Conservation (phyloP, 225 moss, liverwort and hornwort genomes). For the Anthoceros angustus region DNA sequence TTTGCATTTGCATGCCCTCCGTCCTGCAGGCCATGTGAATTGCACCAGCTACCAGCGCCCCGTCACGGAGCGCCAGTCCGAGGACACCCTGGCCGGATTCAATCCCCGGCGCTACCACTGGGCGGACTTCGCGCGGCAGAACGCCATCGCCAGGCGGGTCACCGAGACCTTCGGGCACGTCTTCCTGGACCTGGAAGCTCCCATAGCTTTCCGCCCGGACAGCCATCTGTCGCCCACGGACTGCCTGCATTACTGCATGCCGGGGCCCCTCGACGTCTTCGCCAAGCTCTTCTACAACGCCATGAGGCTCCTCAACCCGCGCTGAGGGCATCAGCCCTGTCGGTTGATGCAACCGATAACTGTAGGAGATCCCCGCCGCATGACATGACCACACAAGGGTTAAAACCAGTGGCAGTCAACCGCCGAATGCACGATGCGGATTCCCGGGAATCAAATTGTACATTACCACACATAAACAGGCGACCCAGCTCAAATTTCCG, state of each 20-base stretch:
- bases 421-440: not conserved
- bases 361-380: too few species aligned
- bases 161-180: not conserved
- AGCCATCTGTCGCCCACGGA: not conserved
- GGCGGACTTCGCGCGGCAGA: not conserved
- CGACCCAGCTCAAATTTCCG: too few species aligned
- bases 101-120: not conserved
- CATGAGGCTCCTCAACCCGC: not conserved
- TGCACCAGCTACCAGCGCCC: not conserved
- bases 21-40: not conserved
- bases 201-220: not conserved
- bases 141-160: not conserved
- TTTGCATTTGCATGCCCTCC: not conserved
- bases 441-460: too few species aligned
- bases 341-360: too few species aligned
- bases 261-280: not conserved
- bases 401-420: not conserved
- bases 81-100: not conserved
- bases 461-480: too few species aligned
- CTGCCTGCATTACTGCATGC: slow-evolving; percentile 1
- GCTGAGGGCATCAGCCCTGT: too few species aligned
- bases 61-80: not conserved
- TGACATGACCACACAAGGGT: not conserved
- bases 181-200: not conserved
- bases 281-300: slow-evolving; percentile 3